phyloP scores from a whole-genome alignment of 129 eudicot species.

The Flaveria ramosissima region DNA sequence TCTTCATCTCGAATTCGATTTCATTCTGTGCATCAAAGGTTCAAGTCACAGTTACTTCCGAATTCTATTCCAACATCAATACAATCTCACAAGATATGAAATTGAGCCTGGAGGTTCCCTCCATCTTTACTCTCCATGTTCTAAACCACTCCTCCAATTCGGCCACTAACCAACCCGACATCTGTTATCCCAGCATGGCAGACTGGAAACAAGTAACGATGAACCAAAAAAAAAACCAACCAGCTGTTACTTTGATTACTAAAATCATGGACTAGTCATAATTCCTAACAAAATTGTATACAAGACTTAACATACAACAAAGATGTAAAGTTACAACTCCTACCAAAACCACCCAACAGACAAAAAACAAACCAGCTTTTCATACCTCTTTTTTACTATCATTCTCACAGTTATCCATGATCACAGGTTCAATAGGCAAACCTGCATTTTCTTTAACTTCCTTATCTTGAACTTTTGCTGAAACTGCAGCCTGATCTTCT shows the following conservation, averaged over 20 bases:
- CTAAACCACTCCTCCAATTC: too few species aligned
- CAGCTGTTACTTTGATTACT: not conserved
- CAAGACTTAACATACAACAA: constrained; percentile 27
- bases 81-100: too few species aligned
- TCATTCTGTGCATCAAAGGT: too few species aligned
- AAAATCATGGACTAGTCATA: constrained; percentile 8
- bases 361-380: constrained; percentile 20
- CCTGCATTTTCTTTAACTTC: constrained; percentile 17
- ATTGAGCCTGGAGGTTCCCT: too few species aligned
- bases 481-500: constrained; percentile 9
- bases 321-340: constrained; percentile 19
- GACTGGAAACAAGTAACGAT: not conserved
- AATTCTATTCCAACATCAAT: too few species aligned
- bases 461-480: constrained; percentile 28
- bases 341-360: constrained; percentile 27
- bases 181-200: too few species aligned
- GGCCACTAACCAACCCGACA: too few species aligned
- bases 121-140: too few species aligned
- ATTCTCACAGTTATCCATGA: constrained; percentile 36
- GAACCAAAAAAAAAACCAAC: not conserved
- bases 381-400: constrained; percentile 18
- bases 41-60: too few species aligned
- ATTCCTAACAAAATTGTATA: constrained; percentile 31
- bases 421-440: constrained; percentile 22
- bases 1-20: too few species aligned